These are phyloP conservation scores for Tolypocladium pustulatum DNA, from an alignment of 2,329 filamentous ascomycete species.

Conservation along the genomic window DNA sequence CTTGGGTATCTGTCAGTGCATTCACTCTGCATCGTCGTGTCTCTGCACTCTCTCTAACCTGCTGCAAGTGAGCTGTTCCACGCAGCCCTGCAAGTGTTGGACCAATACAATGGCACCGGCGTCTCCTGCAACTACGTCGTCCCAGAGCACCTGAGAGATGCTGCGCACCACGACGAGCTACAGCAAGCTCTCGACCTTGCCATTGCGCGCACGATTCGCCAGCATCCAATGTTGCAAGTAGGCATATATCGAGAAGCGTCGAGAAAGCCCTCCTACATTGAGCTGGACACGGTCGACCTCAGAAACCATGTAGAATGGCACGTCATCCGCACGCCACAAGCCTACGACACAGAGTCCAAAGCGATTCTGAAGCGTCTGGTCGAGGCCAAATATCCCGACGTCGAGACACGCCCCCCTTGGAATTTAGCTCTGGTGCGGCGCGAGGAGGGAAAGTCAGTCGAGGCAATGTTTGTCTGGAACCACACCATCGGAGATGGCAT, in stretches of 20 bases:
- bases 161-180: background rate
- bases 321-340: background rate
- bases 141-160: background rate
- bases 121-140: background rate
- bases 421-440: background rate
- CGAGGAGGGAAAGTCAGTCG: background rate
- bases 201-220: background rate
- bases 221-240: background rate
- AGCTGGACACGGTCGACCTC: background rate
- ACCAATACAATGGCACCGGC: background rate
- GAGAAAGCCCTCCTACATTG: background rate
- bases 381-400: background rate
- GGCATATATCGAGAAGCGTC: background rate
- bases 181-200: background rate
- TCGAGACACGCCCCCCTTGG: background rate
- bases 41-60: no score
- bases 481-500: constrained; percentile 9
- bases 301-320: background rate
- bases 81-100: background rate
- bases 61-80: background rate
- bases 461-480: constrained; percentile 8
- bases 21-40: background rate
- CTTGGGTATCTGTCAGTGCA: background rate
- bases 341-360: background rate
- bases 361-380: background rate